Base-by-base conservation (phyloP, 805 yeast genomes). In the Yarrowia bubula region DNA sequence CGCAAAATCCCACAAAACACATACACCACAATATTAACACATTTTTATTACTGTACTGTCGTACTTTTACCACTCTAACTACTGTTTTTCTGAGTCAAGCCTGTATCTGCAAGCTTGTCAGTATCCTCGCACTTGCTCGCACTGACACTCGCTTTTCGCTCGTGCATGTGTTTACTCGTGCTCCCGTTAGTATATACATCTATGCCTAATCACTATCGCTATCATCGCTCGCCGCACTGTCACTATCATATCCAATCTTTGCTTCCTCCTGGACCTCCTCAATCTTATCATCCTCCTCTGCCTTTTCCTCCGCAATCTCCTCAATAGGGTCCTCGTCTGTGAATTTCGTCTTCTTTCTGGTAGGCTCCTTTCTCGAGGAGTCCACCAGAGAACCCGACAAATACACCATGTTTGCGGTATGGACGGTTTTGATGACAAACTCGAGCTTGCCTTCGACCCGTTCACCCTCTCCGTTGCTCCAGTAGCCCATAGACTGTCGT, bases 381-480 rank as follows among this genome's bases (percentile, higher is more conserved):
- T 79, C 73, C 31, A 88, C 75, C 67, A 92, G 79, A 1, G 97
- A 87, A n/a, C 98, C 98, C 67, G 92, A 96, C 13, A 93, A 82
- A 9, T 96, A 87, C 14, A 92, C 86, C 65, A 90, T 87, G 75
- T 86, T 88, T 8, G 97, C 83, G 13, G 71, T 72, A 42, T 76
- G 87, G 64, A 93, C 80, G 32, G 86, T 80, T 73, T 87, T 89
- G 47, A 93, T 84, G 2, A 86, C 84, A 75, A 95, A 92, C 70
- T 80, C 81, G 60, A 93, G 75, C 75, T 90, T 91, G 4, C 97
- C 98, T 69, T 89, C 97, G 17, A 95, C 80, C 64, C 87, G 85
- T 48, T 82, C 79, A 13, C 88, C 96, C 65, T 84, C 79, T 47
- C 80, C 88, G 74, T 93, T 97, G 11, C 80, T 80, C 99, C 99